Base-by-base conservation (phyloP, 1,284 basidiomycete species). In the Malassezia cuniculi region DNA sequence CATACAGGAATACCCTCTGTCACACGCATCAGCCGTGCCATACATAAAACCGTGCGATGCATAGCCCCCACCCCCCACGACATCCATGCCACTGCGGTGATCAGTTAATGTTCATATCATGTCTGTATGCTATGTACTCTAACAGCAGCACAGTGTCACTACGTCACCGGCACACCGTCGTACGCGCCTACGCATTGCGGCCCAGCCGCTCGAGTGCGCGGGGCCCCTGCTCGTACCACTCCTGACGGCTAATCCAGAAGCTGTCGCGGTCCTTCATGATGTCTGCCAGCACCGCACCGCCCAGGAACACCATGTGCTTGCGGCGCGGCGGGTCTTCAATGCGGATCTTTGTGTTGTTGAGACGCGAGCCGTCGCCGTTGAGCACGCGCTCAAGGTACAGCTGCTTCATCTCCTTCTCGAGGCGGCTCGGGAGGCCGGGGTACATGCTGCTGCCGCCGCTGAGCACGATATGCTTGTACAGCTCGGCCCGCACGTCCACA, bases 371-470 rank as follows among this genome's bases (percentile, higher is more conserved):
- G 66, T 97, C 82, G n/a, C 82, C 79, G 37, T 76, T 75, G 33
- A 97, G 75, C 10, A 95, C 85, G 14, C 81, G 76, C 5, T 85
- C 84, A 46, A 99, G 76, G 70, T 95, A 90, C 27, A 97, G 74
- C 70, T 97, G 90, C 72, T 97, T 97, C 84, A 97, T 87, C 73
- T 97, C 93, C 73, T 97, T 97, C 71, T 97, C 93, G 31, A 99
- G 74, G 29, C 90, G 78, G 67, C 82, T 86, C 5, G 90, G 93
- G 50, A 99, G 76, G 19, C 93, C 93, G 16, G 93, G 90, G 69
- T 97, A 97, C 90, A 97, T 97, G 15, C 85, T 89, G 20, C 50
- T 54, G 15, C 93, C 93, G 34, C 93, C 93, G 10, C 85, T 90
- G 14, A 99, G 79, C 11, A 99, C 90, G 63, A 97, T 82, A 69